Base-by-base conservation (phyloP, 306 rosid genomes). In the Rosa multiflora region DNA sequence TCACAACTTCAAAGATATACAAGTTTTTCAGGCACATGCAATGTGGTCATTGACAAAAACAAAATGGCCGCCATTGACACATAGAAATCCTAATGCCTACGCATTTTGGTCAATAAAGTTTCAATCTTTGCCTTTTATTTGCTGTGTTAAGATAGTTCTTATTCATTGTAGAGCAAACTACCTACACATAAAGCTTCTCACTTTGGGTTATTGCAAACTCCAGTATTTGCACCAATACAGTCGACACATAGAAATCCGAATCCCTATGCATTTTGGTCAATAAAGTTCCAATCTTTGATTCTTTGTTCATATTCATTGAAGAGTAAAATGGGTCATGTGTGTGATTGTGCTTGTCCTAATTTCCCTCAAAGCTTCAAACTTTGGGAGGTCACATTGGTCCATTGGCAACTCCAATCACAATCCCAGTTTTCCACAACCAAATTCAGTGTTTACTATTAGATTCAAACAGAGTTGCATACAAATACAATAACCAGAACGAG, bases 341-440 rank as follows among this genome's bases (percentile, higher is more conserved):
- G 14, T 59, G 66, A 23, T 23, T 23, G 4, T 61, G 17, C 6
- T 11, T 13, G 1, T 61, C 13, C 67, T 26, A 61, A 26, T 1
- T 64, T 35, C 11, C 23, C 13, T 4, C 26, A 39, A 67, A 39
- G 48, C 69, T 32, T 64, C 70, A 5, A 6, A 15, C 21, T 64
- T 64, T 35, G 67, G 67, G 32, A 61, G 39, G 37, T 26, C 18
- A 11, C 67, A 26, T 61, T 44, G 63, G 32, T 58, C 32, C 21
- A 21, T n/a, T 44, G 53, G 74, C 10, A 46, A 46, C 42, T 70
- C 17, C 58, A 71, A 71, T 26, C 75, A 6, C 21, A 71, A 71
- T 3, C 58, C 56, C 21, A 47, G 49, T 2, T 47, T 14, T 48
- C 9, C 21, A 71, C 5, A 32, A 13, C 52, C 52, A 74, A 56